Conservation (phyloP, 169 alveolate species). For the Plasmodium fragile region DNA sequence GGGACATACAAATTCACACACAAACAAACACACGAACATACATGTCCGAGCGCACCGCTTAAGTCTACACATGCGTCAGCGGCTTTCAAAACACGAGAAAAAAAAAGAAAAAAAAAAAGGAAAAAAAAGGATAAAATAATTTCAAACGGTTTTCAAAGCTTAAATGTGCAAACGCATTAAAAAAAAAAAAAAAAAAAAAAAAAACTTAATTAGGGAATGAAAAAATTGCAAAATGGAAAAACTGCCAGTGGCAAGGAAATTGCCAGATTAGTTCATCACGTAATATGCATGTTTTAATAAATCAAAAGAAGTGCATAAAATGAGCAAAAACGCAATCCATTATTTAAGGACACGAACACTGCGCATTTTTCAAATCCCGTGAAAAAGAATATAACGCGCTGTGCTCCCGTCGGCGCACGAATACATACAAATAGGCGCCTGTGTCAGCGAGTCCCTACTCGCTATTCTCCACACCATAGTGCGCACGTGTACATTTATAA, state of each 20-base stretch:
- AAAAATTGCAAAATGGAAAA: background rate
- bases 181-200: constrained; percentile 16
- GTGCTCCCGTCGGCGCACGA: background rate
- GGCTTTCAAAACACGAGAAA: background rate
- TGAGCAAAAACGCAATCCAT: background rate
- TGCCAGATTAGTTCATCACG: background rate
- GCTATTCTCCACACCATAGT: background rate
- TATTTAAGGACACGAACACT: background rate
- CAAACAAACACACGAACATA: constrained; percentile 10
- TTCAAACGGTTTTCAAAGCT: constrained; percentile 4
- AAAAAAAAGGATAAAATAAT: background rate
- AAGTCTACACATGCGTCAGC: background rate
- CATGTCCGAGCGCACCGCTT: background rate
- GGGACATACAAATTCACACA: background rate
- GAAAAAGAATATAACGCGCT: background rate
- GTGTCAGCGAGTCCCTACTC: background rate
- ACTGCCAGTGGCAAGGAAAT: background rate
- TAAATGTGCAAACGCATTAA: constrained; percentile 7
- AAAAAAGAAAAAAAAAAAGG: background rate
- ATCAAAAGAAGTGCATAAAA: background rate
- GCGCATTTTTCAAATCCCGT: background rate
- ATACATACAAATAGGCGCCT: background rate
- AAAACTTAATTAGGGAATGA: background rate
- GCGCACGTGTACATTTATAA: background rate
- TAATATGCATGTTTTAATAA: background rate